Evolutionary conservation across 768 basidiomycete species (phyloP).

Genomic region (Pleurotus eryngii): DNA sequence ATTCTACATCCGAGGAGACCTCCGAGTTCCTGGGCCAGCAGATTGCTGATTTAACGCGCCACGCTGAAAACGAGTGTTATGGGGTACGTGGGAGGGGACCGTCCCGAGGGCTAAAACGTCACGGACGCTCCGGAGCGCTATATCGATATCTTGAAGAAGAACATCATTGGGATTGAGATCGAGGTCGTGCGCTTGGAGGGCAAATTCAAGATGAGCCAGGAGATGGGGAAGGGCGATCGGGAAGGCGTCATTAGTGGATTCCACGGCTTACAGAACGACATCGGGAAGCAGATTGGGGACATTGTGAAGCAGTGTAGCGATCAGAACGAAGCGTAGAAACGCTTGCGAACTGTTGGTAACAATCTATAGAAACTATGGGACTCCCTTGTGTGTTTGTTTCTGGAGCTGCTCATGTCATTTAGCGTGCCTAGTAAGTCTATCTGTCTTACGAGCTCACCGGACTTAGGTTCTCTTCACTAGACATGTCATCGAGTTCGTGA

Average conservation of each 20-base stretch:
- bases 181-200: conserved; percentile 18
- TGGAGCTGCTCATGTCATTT: no score
- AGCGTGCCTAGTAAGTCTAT: no score
- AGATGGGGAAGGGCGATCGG: conserved; percentile 17
- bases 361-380: no score
- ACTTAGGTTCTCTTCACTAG: no score
- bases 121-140: conserved; percentile 18
- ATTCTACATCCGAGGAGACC: conserved; percentile 10
- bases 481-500: no score
- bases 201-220: conserved; percentile 24
- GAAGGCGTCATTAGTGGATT: conserved; percentile 18
- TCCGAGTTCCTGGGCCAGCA: conserved; percentile 14
- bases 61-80: conserved; percentile 13
- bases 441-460: no score
- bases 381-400: no score
- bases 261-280: conserved; percentile 14
- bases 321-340: neutral
- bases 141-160: conserved; percentile 20
- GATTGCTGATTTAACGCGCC: conserved; percentile 13
- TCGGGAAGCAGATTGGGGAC: conserved; percentile 14
- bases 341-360: no score
- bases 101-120: conserved; percentile 14
- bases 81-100: conserved; percentile 5
- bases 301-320: conserved; percentile 3
- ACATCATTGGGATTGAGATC: conserved; percentile 22